phyloP scores from a whole-genome alignment of 208 protist genomes.

The Leishmania guyanensis region DNA sequence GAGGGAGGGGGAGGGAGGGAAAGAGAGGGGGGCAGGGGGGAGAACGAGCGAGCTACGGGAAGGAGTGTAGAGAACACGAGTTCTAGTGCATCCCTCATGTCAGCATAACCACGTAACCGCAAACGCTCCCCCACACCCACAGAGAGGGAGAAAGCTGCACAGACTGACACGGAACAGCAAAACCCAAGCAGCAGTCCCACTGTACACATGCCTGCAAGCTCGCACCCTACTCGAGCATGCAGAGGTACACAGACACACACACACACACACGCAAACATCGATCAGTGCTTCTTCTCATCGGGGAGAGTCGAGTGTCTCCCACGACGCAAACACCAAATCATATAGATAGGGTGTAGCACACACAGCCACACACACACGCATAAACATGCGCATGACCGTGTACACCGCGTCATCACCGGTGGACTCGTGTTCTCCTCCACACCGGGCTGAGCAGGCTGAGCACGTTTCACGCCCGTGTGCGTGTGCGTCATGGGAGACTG shows the following conservation, averaged over 20 bases:
- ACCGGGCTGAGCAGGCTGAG: background rate
- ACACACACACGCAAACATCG: background rate
- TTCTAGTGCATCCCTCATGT: background rate
- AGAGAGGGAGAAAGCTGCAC: background rate
- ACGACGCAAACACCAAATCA: background rate
- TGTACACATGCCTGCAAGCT: background rate
- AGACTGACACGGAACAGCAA: background rate
- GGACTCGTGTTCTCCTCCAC: background rate
- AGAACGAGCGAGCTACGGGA: background rate
- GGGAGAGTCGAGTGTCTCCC: background rate
- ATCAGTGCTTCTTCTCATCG: background rate
- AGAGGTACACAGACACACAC: background rate
- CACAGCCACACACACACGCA: background rate
- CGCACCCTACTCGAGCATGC: background rate
- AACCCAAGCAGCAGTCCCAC: background rate
- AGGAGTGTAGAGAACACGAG: background rate
- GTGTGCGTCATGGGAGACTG: background rate
- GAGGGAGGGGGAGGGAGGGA: background rate
- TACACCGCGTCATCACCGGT: background rate
- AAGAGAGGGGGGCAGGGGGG: background rate
- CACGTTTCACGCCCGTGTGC: background rate
- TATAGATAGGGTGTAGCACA: background rate
- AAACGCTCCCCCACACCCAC: background rate
- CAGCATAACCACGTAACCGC: background rate
- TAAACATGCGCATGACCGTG: background rate